Base-by-base conservation (phyloP, 768 basidiomycete species). In the Boletus coccyginus region DNA sequence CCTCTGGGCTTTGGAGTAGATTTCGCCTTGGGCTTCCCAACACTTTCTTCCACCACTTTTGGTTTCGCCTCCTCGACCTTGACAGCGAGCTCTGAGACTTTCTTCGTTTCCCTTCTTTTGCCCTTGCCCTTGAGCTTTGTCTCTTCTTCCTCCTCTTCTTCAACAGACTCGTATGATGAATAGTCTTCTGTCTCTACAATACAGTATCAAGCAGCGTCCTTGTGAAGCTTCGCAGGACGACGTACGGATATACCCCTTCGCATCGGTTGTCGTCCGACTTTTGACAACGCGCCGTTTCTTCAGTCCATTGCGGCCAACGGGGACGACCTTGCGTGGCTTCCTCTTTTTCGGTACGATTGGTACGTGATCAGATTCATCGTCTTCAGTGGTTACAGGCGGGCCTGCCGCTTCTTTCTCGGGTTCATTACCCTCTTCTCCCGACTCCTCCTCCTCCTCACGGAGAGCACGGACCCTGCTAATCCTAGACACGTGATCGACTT, bases 111-210 rank as follows among this genome's bases (percentile, higher is more conserved):
- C 38, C 38, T 67, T 17, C 7, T 39, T 36, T 63, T 67, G 1
- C 55, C 57, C 53, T 53, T 64, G n/a, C 39, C 39, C 17, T 53
- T 64, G 14, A 52, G 50, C 41, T 66, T 73, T 12, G 59, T 54
- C 57, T 60, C 56, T 33, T 60, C 56, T 29, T 68, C 77, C 3
- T 70, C 73, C 14, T 72, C 82, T 31, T 85, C 78, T 54, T 84
- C 87, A 9, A 87, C 87, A 10, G 89, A 90, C 70, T 93, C 90
- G 65, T 89, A 92, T 17, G 83, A 83, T 8, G 88, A 88, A 66
- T 89, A 88, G 66, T 92, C 91, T 66, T 90, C 86, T 38, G 80
- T 86, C 16, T 81, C 91, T 92, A 60, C 1, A 50, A 43, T 11
- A 40, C 29, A 19, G 11, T 46, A 51, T 61, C 24, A 35, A 57